Conservation (phyloP, 441 rosid genomes). For the Eutrema salsugineum region DNA sequence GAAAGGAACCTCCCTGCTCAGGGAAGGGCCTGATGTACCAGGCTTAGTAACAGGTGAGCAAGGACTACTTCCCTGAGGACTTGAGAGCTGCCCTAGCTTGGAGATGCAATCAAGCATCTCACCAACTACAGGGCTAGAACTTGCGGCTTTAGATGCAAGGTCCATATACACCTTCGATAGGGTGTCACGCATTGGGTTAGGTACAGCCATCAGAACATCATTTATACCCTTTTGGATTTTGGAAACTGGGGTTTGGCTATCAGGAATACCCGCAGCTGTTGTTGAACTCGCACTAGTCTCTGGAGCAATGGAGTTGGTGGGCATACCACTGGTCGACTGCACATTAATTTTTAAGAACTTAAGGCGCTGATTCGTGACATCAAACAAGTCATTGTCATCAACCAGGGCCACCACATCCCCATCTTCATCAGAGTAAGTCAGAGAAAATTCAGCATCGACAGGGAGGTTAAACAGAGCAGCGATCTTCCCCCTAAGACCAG, state of each 20-base stretch:
- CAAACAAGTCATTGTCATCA: constrained; percentile 69
- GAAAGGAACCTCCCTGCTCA: constrained; percentile 4
- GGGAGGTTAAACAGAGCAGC: constrained; percentile 54
- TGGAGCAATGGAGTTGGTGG: constrained; percentile 32
- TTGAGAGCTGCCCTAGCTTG: constrained; percentile 42
- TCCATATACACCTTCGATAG: constrained; percentile 52
- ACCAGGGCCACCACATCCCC: constrained; percentile 88
- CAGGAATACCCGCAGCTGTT: constrained; percentile 48
- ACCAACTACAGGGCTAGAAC: constrained; percentile 37
- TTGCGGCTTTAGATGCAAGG: constrained; percentile 48
- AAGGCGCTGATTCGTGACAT: constrained; percentile 65
- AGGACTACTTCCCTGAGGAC: constrained; percentile 5
- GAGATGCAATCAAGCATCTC: constrained; percentile 49
- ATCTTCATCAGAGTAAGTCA: constrained; percentile 91
- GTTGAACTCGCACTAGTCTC: constrained; percentile 57
- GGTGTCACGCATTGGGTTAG: constrained; percentile 52
- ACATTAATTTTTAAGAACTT: constrained; percentile 69
- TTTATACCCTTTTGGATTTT: constrained; percentile 37
- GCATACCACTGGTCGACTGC: constrained; percentile 33
- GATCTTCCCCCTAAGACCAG: constrained; percentile 57
- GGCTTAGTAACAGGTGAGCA: constrained; percentile 13
- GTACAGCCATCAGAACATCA: constrained; percentile 54
- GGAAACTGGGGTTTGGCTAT: constrained; percentile 34
- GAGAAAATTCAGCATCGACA: constrained; percentile 42
- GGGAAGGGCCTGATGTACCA: constrained; percentile 29